Base-by-base conservation (phyloP, 495 filamentous ascomycete species). In the Oidiodendron maius region DNA sequence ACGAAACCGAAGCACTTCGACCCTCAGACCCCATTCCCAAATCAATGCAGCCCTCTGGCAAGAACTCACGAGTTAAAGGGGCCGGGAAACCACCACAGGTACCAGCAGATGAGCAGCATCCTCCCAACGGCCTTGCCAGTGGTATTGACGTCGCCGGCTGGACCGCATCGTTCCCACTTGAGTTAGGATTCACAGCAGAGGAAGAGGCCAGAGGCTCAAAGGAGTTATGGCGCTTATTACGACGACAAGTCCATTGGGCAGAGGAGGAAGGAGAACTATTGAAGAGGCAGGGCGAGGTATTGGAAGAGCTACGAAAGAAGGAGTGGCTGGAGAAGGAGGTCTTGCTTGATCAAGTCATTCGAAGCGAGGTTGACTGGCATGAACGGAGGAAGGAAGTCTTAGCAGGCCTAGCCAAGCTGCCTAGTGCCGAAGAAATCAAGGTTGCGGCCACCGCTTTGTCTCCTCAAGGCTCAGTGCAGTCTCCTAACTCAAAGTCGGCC, bases 1-100 rank as follows among this genome's bases (percentile, higher is more conserved):
- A 98, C 67, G 94, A 98, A 66, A 96, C 90, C 30, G 94, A 97
- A 65, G 85, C 88, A 4, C 74, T 95, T 3, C 84, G 90, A 4
- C 87, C 87, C 4, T 85, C 84, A n/a, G 90, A 94, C 59, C 83
- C 88, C 3, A 84, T 91, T 16, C 84, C 87, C 2, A 91, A 87
- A 65, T 56, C 52, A n/a, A 56, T 60, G 57, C 72, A 81, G 66
- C 75, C 74, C 4, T 71, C 74, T 0, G 71, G 68, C 9, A 78
- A 80, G 47, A 60, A 74, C 20, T 79, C 78, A 50, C 80, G 83
- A 44, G 71, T 87, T 40, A 87, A 84, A 54, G 77, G 87, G 40
- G 71, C 80, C 46, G 60, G 77, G 50, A 87, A 73, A 57, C 68
- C 68, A 11, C 66, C 68, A 3, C 68, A 70, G 72, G 66, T 75